Evolutionary conservation across 1,284 basidiomycete species (phyloP).

Genomic region (Cutaneotrichosporon sp.): DNA sequence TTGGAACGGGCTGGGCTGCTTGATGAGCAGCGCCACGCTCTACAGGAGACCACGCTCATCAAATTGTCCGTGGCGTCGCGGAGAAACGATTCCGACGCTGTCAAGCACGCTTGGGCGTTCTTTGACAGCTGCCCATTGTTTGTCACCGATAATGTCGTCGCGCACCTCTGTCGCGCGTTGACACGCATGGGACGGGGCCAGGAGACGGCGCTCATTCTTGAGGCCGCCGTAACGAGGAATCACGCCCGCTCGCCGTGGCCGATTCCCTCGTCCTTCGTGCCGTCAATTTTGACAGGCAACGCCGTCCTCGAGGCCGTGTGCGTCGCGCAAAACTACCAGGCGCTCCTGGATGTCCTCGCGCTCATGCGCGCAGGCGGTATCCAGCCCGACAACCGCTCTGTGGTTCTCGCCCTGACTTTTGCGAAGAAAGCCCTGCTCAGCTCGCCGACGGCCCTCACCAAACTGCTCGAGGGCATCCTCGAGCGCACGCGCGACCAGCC

Average conservation of each 20-base stretch:
- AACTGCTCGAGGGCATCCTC: slow-evolving; percentile 28
- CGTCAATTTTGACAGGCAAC: slow-evolving; percentile 30
- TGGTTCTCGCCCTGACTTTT: slow-evolving; percentile 35
- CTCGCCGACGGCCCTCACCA: slow-evolving; percentile 29
- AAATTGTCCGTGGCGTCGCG: slow-evolving; percentile 12
- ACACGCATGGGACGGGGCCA: slow-evolving; percentile 8
- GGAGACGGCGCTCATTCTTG: slow-evolving; percentile 18
- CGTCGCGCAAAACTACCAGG: slow-evolving; percentile 14
- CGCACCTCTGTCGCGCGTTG: slow-evolving; percentile 22
- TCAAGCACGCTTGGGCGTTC: slow-evolving; percentile 7
- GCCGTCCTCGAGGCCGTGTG: slow-evolving; percentile 19
- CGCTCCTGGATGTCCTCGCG: slow-evolving; percentile 15
- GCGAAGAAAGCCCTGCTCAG: slow-evolving; percentile 21
- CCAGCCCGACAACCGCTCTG: slow-evolving; percentile 33
- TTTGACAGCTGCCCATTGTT: not conserved
- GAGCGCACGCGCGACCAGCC: slow-evolving; percentile 22
- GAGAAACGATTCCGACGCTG: not conserved
- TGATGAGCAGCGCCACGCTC: not conserved
- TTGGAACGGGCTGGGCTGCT: not conserved
- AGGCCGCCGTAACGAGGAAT: not conserved
- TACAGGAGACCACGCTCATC: slow-evolving; percentile 12
- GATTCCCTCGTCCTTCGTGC: slow-evolving; percentile 16
- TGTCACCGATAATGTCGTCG: slow-evolving; percentile 17
- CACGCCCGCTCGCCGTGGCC: slow-evolving; percentile 9
- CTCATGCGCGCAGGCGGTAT: slow-evolving; percentile 27